These are phyloP conservation scores for Coemansia sp. DNA, from an alignment of 192 early-diverging fungal genomes.

Conservation along the genomic window DNA sequence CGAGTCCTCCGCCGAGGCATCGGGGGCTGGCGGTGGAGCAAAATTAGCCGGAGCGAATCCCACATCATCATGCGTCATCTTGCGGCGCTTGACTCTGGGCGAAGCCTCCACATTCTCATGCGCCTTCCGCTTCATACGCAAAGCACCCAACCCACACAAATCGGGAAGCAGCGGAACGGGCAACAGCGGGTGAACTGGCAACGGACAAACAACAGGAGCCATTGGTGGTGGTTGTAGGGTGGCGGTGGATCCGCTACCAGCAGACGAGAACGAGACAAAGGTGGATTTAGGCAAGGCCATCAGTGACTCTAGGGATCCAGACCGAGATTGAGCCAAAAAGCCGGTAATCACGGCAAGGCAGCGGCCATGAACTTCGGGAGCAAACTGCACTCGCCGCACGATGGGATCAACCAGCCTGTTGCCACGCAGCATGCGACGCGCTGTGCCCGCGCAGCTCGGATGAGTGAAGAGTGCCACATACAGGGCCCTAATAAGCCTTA, in stretches of 20 bases:
- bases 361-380: conserved; percentile 32
- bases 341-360: conserved; percentile 19
- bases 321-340: conserved; percentile 7
- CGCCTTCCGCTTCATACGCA: conserved; percentile 21
- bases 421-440: conserved; percentile 30
- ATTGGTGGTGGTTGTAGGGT: background rate
- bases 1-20: background rate
- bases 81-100: conserved; percentile 40
- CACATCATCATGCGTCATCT: conserved; percentile 27
- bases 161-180: conserved; percentile 1
- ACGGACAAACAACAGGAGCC: background rate
- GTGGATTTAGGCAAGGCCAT: background rate
- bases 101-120: conserved; percentile 32
- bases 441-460: conserved; percentile 38
- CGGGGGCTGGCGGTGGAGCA: background rate
- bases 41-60: background rate
- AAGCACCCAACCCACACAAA: background rate
- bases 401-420: conserved; percentile 41
- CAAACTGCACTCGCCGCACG: conserved; percentile 37
- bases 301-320: conserved; percentile 20
- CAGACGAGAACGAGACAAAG: background rate
- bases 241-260: background rate
- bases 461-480: conserved; percentile 29
- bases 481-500: conserved; percentile 33
- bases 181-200: background rate